Base-by-base conservation (phyloP, 148 eudicot species). In the Chenopodium quinoa region DNA sequence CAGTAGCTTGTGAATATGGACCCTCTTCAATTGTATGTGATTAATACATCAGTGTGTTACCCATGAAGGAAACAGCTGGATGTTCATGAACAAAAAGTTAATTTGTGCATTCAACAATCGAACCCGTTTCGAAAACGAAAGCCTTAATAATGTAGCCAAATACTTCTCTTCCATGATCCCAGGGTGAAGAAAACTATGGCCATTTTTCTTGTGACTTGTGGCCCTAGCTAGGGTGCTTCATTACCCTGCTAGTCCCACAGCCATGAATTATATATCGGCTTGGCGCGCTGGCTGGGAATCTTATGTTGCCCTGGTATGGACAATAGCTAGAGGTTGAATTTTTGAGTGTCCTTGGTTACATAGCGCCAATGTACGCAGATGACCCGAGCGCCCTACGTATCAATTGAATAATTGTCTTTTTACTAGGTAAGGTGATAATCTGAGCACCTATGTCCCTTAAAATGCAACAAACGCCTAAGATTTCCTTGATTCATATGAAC, bases 1-100 rank as follows among this genome's bases (percentile, higher is more conserved):
- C 66, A 62, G 66, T 22, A 62, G 25, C 66, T 27, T 56, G 68
- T 34, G 76, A 80, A 22, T 9, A 19, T 16, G 75, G 84, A 40
- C 84, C 84, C 80, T 76, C 71, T 58, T 17, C 52, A 9, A 12
- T 31, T 22, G 48, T 13, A 79, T 17, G 54, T 48, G 12, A 46
- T 68, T 40, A 78, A 62, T 82, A 72, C 22, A 46, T 47, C 71
- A 80, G 71, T 71, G 73, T 82, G 84, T 78, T 82, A 78, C 72
- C 73, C 84, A 78, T 82, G 84, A 82, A 82, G 77, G 77, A 47
- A 77, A 71, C 80, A 82, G 60, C 80, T 76, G 62, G 14, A 72
- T 47, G 14, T 23, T 79, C 73, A 3, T 74, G 44, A 34, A 73
- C 2, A 29, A 75, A 40, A 37, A 56, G 4, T 56, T 56, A 56